A percentile compares a stretch with the other conserved stretches of the same genome.
phyloP scores from a whole-genome alignment of 306 rosid genomes.

The Dalbergia oliveri region DNA sequence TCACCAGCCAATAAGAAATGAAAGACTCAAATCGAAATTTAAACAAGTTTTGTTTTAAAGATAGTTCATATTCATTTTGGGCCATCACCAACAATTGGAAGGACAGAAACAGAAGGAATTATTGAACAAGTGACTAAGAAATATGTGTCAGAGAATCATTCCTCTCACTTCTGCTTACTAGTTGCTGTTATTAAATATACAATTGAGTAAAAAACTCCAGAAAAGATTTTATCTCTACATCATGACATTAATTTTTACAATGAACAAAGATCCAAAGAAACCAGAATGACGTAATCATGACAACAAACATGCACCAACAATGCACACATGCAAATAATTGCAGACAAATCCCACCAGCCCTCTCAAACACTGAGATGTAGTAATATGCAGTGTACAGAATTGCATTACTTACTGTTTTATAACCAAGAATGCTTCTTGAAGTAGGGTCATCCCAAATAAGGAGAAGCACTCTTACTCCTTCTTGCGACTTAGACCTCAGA shows the following conservation, averaged over 20 bases:
- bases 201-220: not conserved
- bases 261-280: conserved; percentile 10
- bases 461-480: conserved; percentile 96
- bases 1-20: not conserved
- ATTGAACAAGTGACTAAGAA: conserved; percentile 9
- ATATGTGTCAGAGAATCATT: not conserved
- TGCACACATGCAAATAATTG: conserved; percentile 6
- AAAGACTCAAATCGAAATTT: conserved; percentile 24
- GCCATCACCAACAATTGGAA: conserved; percentile 4
- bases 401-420: conserved; percentile 71
- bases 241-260: not conserved
- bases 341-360: conserved; percentile 11
- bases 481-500: conserved; percentile 85
- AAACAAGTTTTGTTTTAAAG: conserved; percentile 13
- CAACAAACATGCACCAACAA: conserved; percentile 7
- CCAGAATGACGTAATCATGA: not conserved
- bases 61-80: conserved; percentile 27
- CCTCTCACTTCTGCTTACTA: conserved; percentile 6
- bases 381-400: conserved; percentile 21
- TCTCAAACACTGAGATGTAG: conserved; percentile 14
- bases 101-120: not conserved
- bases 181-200: conserved; percentile 14
- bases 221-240: not conserved
- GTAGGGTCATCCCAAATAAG: conserved; percentile 99
- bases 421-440: conserved; percentile 90